phyloP scores from a whole-genome alignment of 345 rosid genomes.

The Brassica incana region DNA sequence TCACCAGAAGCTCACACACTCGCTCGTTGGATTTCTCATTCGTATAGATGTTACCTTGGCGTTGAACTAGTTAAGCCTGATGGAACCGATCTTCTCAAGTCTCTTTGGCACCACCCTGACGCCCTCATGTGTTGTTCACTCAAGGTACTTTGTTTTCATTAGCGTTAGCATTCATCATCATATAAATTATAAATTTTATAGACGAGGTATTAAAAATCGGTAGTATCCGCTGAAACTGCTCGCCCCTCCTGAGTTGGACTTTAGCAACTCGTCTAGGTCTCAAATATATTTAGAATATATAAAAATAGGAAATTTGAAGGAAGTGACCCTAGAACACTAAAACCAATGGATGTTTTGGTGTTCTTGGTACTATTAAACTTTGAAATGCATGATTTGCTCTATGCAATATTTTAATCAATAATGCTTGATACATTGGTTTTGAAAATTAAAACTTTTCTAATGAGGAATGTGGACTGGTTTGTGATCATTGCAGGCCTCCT shows the following conservation, averaged over 20 bases:
- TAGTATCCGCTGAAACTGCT: background rate
- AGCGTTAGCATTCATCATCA: background rate
- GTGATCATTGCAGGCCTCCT: slow-evolving; percentile 52
- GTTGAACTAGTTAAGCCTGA: slow-evolving; percentile 75
- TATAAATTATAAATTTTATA: background rate
- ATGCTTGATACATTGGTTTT: background rate
- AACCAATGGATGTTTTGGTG: background rate
- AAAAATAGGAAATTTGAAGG: background rate
- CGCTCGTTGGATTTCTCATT: slow-evolving; percentile 84
- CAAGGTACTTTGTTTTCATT: slow-evolving; percentile 45
- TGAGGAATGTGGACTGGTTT: slow-evolving; percentile 13
- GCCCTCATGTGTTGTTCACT: slow-evolving; percentile 91
- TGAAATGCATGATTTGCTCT: background rate
- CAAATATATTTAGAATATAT: background rate
- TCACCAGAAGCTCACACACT: slow-evolving; percentile 91
- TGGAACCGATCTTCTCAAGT: slow-evolving; percentile 74
- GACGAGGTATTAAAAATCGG: background rate
- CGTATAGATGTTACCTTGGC: slow-evolving; percentile 84
- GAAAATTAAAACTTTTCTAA: background rate
- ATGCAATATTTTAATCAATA: background rate
- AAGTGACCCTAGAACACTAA: background rate
- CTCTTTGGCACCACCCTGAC: slow-evolving; percentile 86
- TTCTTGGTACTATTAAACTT: background rate
- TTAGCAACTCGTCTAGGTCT: background rate
- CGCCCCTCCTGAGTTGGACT: background rate